Base-by-base conservation (phyloP, 2,329 filamentous ascomycete genomes). In the Eurotiales sp. region DNA sequence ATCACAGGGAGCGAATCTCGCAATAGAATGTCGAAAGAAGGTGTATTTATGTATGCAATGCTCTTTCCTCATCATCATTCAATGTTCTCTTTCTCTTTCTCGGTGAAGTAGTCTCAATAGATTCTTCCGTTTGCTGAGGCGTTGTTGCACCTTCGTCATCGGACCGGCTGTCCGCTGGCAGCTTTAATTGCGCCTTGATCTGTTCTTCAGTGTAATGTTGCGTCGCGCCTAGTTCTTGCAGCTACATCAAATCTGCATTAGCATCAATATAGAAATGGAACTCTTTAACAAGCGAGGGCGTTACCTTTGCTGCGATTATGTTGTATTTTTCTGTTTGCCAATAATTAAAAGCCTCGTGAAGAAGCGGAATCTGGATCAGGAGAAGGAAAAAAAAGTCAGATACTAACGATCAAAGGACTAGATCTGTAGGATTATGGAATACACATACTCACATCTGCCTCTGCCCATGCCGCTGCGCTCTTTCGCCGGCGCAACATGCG, bases 381-480 rank as follows among this genome's bases (percentile, higher is more conserved):
- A n/a, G n/a, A n/a, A 21, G 12, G 12, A 22, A 17, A 15, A 19
- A n/a, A 8, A 14, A 15, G 1, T 12, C 8, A 21, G 7, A 41
- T 12, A 12, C 14, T 14, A 3, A n/a, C n/a, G 8, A 2, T 21
- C 3, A 10, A 45, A 45, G 22, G n/a, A n/a, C n/a, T n/a, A n/a
- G n/a, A n/a, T n/a, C n/a, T n/a, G n/a, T n/a, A 12, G 2, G 17
- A 14, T 6, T 27, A 6, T 17, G 42, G 49, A 47, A 46, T 59
- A 56, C 44, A 56, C 61, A 71, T 71, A 60, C 71, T 72, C 68
- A 73, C 68, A 72, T 73, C 69, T 50, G 66, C 61, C 53, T 71
- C 67, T 51, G 70, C 68, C 70, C 71, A 73, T 36, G 62, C 58
- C 41, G 61, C 56, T 22, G 67, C 62, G 47, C 68, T 61, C 48